Evolutionary conservation across 805 yeast species (phyloP).

Genomic region (Candida sakaeoensis): DNA sequence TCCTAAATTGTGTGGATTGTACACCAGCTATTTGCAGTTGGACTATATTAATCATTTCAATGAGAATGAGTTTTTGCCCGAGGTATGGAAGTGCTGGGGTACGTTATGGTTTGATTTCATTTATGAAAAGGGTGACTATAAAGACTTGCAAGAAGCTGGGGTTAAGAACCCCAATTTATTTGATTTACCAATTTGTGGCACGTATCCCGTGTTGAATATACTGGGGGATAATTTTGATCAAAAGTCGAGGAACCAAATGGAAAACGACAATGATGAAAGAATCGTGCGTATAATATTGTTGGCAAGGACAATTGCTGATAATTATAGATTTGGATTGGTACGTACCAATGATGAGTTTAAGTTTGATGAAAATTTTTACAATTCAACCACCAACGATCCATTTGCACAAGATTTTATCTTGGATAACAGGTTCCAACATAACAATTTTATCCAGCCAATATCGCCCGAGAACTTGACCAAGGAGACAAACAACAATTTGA

Average conservation of each 20-base stretch:
- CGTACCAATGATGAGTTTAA: constrained; percentile 44
- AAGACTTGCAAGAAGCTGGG: constrained; percentile 50
- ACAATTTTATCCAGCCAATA: constrained; percentile 36
- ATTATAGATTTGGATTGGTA: constrained; percentile 53
- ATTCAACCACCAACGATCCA: constrained; percentile 13
- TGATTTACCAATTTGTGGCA: constrained; percentile 67
- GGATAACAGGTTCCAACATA: constrained; percentile 40
- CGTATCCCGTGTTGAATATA: constrained; percentile 27
- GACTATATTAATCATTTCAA: constrained; percentile 48
- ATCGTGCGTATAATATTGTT: constrained; percentile 49
- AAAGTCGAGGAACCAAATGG: constrained; percentile 23
- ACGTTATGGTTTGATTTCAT: constrained; percentile 73
- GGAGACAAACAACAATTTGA: constrained; percentile 9
- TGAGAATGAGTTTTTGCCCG: constrained; percentile 61
- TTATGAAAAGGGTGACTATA: constrained; percentile 49
- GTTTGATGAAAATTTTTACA: constrained; percentile 28
- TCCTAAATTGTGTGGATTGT: constrained; percentile 19
- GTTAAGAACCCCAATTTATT: constrained; percentile 50
- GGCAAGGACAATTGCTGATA: constrained; percentile 49
- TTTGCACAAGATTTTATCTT: constrained; percentile 33
- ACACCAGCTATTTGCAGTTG: constrained; percentile 21
- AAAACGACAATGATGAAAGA: constrained; percentile 47
- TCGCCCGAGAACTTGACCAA: constrained; percentile 25
- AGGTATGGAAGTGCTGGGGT: constrained; percentile 86
- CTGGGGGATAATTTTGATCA: constrained; percentile 9